Percentiles rank a stretch among this genome's conserved stretches.
phyloP scores from a whole-genome alignment of 2,329 filamentous ascomycete species.

The Colletotrichum godetiae region DNA sequence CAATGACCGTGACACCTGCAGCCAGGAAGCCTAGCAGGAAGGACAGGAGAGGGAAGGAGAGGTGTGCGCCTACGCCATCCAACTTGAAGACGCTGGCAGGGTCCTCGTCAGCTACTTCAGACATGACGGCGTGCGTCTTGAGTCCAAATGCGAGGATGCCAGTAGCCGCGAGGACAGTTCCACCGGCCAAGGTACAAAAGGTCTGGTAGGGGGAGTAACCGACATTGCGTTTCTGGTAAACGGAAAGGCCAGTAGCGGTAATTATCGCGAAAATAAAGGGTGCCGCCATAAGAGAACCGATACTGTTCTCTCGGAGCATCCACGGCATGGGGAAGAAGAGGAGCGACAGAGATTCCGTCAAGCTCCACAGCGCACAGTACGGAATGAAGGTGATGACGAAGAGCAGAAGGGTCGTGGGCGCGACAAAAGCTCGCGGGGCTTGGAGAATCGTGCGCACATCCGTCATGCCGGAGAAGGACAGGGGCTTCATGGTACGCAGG shows the following conservation, averaged over 20 bases:
- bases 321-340: conserved; percentile 57
- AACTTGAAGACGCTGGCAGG: conserved; percentile 41
- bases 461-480: conserved; percentile 48
- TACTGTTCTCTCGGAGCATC: conserved; percentile 50
- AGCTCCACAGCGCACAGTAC: conserved; percentile 58
- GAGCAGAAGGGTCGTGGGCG: conserved; percentile 62
- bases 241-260: conserved; percentile 45
- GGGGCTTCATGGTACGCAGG: conserved; percentile 51
- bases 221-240: conserved; percentile 45
- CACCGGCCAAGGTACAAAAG: conserved; percentile 48
- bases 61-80: conserved; percentile 40
- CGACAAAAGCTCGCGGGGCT: conserved; percentile 57
- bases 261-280: conserved; percentile 55
- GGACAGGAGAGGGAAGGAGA: conserved; percentile 54
- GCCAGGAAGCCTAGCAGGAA: conserved; percentile 61
- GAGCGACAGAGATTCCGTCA: conserved; percentile 57
- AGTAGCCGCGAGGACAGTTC: conserved; percentile 51
- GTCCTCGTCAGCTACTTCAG: conserved; percentile 36
- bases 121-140: conserved; percentile 51
- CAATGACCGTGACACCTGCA: conserved; percentile 53
- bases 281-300: conserved; percentile 58
- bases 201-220: conserved; percentile 48
- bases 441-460: conserved; percentile 52
- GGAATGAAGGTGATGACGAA: conserved; percentile 58
- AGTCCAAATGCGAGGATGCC: conserved; percentile 60